Evolutionary conservation across 768 basidiomycete species (phyloP), one percentile per base, ranked within the genome.

Genomic region (Tricholoma furcatifolium): DNA sequence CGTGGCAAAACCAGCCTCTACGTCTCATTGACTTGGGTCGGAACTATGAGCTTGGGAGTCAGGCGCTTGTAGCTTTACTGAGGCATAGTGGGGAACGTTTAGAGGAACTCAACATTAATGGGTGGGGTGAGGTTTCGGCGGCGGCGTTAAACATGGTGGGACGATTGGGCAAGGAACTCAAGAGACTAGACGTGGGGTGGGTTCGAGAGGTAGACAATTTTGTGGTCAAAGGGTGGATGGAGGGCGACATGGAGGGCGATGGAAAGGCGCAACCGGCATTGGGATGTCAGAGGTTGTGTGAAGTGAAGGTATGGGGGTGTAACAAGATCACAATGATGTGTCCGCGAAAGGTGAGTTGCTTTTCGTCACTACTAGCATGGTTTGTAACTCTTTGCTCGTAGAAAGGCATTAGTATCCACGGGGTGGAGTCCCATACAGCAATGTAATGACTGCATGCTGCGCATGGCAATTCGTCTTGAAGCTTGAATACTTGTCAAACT

Each of bases 141-240:
- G 80, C 81, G 11, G 68, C 71, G 18, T 47, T 81, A 47, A 61
- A 57, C 27, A 53, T 52, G 52, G 61, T 79, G 21, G 71, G 66
- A 34, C 9, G 74, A 67, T 50, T 60, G 12, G 69, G 64, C 14
- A 62, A 58, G 2, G 69, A 76, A 32, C 56, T 96, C 63, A 70
- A 65, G 60, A 77, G 72, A 63, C 56, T 98, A 36, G 90, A 98
- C 62, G 68, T 94, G 2, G 88, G 94, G 1, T 98, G 88, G 81
- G 93, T 93, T 60, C 73, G 95, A 43, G 78, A 80, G 18, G 76
- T 90, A 36, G 87, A 94, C 53, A 88, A 98, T 67, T 94, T 88
- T 62, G 76, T 88, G 3, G 70, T 98, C 56, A 87, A 90, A 67
- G 79, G 72, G 12, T 70, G 93, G 59, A 61, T 93, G 57, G 74